These are phyloP conservation scores for Pseudozyma hubeiensis DNA, from an alignment of 1,284 basidiomycete species.

Conservation along the genomic window DNA sequence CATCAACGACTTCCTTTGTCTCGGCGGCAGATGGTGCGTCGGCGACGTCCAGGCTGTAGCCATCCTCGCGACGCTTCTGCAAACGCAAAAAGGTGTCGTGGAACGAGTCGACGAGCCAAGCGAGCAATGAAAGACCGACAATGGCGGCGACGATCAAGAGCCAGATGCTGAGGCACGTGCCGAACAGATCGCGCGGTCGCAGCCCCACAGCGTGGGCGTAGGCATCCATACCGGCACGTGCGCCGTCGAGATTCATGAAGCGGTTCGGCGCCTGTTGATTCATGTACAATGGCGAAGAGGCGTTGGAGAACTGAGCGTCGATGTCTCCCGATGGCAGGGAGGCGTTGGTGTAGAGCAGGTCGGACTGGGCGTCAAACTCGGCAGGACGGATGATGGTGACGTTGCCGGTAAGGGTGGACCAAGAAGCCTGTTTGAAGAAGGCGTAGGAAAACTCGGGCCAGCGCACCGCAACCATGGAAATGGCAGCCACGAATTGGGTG, in stretches of 20 bases:
- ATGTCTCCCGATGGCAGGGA: constrained; percentile 53
- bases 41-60: constrained; percentile 26
- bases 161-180: constrained; percentile 84
- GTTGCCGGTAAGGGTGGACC: constrained; percentile 68
- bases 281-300: constrained; percentile 81
- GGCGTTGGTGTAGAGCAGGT: constrained; percentile 49
- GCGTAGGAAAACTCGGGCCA: constrained; percentile 92
- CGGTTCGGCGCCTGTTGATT: constrained; percentile 77
- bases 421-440: constrained; percentile 61
- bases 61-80: constrained; percentile 46
- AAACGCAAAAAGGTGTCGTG: constrained; percentile 36
- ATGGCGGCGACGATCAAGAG: constrained; percentile 80
- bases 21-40: constrained; percentile 9
- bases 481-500: constrained; percentile 79
- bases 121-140: constrained; percentile 76
- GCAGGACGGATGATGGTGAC: constrained; percentile 50
- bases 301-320: constrained; percentile 75
- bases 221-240: constrained; percentile 76
- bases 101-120: constrained; percentile 72
- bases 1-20: constrained; percentile 24
- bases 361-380: constrained; percentile 15
- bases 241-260: constrained; percentile 74
- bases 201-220: constrained; percentile 85
- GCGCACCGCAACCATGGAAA: constrained; percentile 90
- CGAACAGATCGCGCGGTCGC: constrained; percentile 83